Evolutionary conservation across 225 moss, liverwort and hornwort genomes (phyloP).

Genomic region (Antitrichia curtipendula): DNA sequence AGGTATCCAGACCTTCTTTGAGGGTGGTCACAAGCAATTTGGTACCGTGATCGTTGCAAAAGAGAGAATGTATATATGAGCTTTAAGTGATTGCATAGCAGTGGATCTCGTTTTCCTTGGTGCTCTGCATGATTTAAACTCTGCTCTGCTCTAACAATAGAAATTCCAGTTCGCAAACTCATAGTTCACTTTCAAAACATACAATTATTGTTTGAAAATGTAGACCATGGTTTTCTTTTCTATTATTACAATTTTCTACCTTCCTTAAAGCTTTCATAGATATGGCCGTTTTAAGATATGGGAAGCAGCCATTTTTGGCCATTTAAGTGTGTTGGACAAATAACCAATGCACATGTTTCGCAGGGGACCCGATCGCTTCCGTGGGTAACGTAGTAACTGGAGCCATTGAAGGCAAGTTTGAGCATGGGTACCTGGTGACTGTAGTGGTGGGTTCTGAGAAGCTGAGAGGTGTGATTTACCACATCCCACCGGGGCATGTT

Average conservation of each 20-base stretch:
- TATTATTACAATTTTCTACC: background rate
- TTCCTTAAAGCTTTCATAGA: background rate
- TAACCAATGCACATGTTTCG: background rate
- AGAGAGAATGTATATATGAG: background rate
- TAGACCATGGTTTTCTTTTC: background rate
- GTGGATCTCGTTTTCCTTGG: background rate
- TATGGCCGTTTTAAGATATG: background rate
- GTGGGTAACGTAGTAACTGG: slow-evolving; percentile 53
- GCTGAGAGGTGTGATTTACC: slow-evolving; percentile 68
- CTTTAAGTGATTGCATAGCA: background rate
- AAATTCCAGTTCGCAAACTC: background rate
- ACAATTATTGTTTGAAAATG: background rate
- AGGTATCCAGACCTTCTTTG: background rate
- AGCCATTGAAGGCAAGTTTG: slow-evolving; percentile 74
- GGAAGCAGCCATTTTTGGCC: background rate
- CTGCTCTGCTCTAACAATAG: background rate
- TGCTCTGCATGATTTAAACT: background rate
- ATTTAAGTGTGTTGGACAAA: background rate
- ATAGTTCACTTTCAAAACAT: background rate
- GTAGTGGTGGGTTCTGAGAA: slow-evolving; percentile 67
- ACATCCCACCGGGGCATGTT: slow-evolving; percentile 38
- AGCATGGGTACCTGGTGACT: slow-evolving; percentile 72
- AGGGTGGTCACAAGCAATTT: background rate
- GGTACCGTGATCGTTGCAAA: background rate
- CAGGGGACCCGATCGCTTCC: slow-evolving; percentile 8